A percentile compares a stretch with the other conserved stretches of the same genome.
phyloP scores from a whole-genome alignment of 1,139 yeast species.

The Yamadazyma friedrichii region DNA sequence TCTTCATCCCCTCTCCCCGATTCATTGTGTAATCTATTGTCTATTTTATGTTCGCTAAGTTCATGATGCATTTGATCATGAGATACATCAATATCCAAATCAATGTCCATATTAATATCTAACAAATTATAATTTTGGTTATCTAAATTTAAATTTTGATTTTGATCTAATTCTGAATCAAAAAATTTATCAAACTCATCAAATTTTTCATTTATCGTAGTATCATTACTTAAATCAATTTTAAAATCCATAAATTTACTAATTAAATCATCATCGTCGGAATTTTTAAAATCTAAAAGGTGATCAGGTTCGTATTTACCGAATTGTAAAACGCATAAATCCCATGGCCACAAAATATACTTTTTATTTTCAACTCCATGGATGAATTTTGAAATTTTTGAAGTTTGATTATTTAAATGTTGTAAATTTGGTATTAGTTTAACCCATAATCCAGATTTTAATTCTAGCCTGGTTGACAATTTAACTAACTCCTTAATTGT shows the following conservation, averaged over 20 bases:
- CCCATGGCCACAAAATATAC: constrained; percentile 70
- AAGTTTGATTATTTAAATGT: constrained; percentile 67
- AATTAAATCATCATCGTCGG: constrained; percentile 20
- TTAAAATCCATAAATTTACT: constrained; percentile 38
- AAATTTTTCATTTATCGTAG: constrained; percentile 1
- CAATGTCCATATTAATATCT: neutral
- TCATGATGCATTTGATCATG: neutral
- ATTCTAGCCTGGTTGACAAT: constrained; percentile 53
- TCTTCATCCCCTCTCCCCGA: neutral
- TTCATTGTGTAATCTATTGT: neutral
- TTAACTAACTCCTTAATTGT: constrained; percentile 48
- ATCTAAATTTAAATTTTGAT: neutral
- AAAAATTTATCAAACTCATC: constrained; percentile 4
- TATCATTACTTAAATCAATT: constrained; percentile 14
- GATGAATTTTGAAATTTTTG: constrained; percentile 55
- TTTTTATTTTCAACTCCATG: constrained; percentile 55
- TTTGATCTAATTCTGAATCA: neutral
- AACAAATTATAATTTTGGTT: neutral
- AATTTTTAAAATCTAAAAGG: neutral
- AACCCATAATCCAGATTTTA: constrained; percentile 46
- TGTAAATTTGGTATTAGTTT: constrained; percentile 64
- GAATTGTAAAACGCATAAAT: constrained; percentile 58
- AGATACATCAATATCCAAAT: constrained; percentile 4
- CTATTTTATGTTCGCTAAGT: neutral
- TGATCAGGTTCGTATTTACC: constrained; percentile 24